A percentile compares a stretch with the other conserved stretches of the same genome.
These are phyloP conservation scores for Stagonosporopsis vannaccii DNA, from an alignment of 2,329 filamentous ascomycete species.

Conservation along the genomic window DNA sequence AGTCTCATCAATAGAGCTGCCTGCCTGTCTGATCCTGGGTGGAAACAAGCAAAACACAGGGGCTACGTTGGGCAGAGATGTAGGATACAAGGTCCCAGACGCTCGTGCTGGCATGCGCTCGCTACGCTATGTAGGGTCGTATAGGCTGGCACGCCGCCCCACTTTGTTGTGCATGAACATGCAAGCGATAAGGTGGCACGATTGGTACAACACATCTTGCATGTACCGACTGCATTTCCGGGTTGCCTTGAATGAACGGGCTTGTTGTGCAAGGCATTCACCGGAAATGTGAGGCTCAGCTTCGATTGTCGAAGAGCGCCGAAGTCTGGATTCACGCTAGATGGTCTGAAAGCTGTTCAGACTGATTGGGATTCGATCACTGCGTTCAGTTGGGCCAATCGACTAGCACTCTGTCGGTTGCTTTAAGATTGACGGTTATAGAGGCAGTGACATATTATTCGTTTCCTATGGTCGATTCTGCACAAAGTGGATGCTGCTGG, in stretches of 20 bases:
- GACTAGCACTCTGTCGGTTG: no score
- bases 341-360: neutral
- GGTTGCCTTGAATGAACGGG: neutral
- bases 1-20: neutral
- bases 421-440: neutral
- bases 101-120: neutral
- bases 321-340: neutral
- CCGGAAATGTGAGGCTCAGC: neutral
- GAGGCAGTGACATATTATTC: neutral
- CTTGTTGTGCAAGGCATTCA: neutral
- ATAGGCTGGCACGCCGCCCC: constrained; percentile 3
- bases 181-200: neutral
- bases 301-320: neutral
- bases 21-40: neutral
- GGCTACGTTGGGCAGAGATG: neutral
- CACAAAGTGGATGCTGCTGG: neutral
- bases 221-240: neutral
- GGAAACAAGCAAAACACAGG: neutral
- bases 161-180: constrained; percentile 2
- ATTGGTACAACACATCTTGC: constrained; percentile 4
- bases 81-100: neutral
- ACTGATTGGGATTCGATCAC: neutral
- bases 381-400: neutral
- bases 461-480: neutral
- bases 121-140: neutral